Conservation (phyloP, 768 basidiomycete species). For the Tephrocybe sp. region DNA sequence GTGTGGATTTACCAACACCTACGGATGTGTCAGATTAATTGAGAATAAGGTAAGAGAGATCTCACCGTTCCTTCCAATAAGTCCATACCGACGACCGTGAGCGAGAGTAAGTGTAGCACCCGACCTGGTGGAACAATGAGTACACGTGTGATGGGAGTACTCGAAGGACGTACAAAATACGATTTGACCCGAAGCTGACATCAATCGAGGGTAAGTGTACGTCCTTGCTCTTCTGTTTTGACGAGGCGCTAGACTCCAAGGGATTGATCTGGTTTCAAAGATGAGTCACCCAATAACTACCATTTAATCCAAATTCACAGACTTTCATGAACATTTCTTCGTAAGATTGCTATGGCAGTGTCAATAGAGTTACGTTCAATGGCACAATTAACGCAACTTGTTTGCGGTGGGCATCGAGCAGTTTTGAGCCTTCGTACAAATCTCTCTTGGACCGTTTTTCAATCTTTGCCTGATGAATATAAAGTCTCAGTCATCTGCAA, state of each 20-base stretch:
- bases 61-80: conserved; percentile 84
- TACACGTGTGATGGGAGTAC: neutral
- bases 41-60: conserved; percentile 5
- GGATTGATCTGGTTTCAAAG: conserved; percentile 72
- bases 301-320: conserved; percentile 1
- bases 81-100: conserved; percentile 84
- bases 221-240: conserved; percentile 97
- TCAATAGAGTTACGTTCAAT: conserved; percentile 7
- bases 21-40: neutral
- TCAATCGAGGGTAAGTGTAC: conserved; percentile 94
- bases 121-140: conserved; percentile 43
- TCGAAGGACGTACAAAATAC: conserved; percentile 64
- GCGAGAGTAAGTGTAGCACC: conserved; percentile 86
- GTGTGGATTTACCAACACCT: conserved; percentile 96
- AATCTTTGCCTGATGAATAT: conserved; percentile 98
- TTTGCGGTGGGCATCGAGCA: conserved; percentile 89
- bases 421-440: conserved; percentile 94
- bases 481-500: no score
- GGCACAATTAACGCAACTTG: conserved; percentile 49
- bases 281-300: neutral
- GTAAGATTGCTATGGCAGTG: conserved; percentile 74
- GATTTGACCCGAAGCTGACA: conserved; percentile 92
- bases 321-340: conserved; percentile 99
- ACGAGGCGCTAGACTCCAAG: conserved; percentile 67
- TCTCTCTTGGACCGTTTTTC: conserved; percentile 91